Base-by-base conservation (phyloP, 2,329 filamentous ascomycete species). In the Botrytis aclada region DNA sequence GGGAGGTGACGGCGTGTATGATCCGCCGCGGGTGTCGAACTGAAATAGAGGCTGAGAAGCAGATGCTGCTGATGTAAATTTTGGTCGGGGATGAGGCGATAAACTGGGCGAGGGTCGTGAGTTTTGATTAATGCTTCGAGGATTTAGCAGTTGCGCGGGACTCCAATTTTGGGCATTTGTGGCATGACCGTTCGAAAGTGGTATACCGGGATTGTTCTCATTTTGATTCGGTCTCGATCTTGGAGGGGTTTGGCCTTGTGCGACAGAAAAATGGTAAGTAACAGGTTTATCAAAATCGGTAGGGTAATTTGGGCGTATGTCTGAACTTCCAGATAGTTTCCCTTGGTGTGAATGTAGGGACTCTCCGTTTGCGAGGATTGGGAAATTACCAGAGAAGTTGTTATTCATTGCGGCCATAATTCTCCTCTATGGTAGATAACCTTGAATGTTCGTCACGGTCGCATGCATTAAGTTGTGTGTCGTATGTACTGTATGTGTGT, bases 91-190 rank as follows among this genome's bases (percentile, higher is more conserved):
- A 20, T 43, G 25, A 56, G 65, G 34, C 8, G 61, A 10, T 45
- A 16, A 64, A 29, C 9, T 45, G 39, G 39, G 61, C n/a, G 37
- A 69, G 34, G 37, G 34, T 22, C 39, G 65, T n/a, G 47, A 32
- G 18, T 22, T 32, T 54, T 72, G 70, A 60, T 69, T 37, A 29
- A 29, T 51, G 66, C 78, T 80, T 77, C 81, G 82, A 8, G 84
- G 84, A 72, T 85, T 84, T 58, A 86, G 79, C 25, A 85, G 78
- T 16, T 80, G 75, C 16, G 81, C 80, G 29, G 84, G 80, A 67
- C 84, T 84, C 82, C 85, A 86, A 69, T 75, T 73, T 69, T 58
- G 70, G 29, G 62, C 41, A 54, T 32, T 39, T 64, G 65, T 39
- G 37, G 69, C 43, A 71, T 71, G 69, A 18, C 39, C 58, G 18